phyloP scores from a whole-genome alignment of 176 grass and related monocot genomes.

The Ensete glaucum region DNA sequence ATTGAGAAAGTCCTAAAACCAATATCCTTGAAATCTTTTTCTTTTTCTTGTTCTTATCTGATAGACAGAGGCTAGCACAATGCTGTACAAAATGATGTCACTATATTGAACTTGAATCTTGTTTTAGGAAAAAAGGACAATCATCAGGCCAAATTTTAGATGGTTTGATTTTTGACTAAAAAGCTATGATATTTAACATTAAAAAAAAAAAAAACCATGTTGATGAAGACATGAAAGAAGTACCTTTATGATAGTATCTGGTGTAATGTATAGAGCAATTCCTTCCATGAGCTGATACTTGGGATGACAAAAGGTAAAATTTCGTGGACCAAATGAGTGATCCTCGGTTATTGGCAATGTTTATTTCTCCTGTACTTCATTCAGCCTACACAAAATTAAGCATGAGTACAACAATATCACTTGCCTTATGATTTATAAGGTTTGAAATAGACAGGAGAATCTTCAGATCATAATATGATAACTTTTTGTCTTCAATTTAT shows the following conservation, averaged over 20 bases:
- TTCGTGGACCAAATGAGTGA: slow-evolving; percentile 41
- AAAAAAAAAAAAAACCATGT: neutral
- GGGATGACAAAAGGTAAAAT: slow-evolving; percentile 53
- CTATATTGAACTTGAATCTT: no score
- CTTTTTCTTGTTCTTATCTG: no score
- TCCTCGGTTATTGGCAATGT: slow-evolving; percentile 52
- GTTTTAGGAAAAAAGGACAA: no score
- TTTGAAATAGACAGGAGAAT: slow-evolving; percentile 53
- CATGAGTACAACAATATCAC: slow-evolving; percentile 16
- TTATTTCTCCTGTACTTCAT: slow-evolving; percentile 49
- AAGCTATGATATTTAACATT: neutral
- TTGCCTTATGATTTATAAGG: slow-evolving; percentile 59
- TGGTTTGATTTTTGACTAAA: neutral
- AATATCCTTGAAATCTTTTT: no score
- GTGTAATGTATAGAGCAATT: slow-evolving; percentile 46
- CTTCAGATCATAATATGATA: slow-evolving; percentile 64
- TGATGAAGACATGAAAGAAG: slow-evolving; percentile 10
- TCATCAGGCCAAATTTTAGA: no score
- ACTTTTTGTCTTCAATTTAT: slow-evolving; percentile 38
- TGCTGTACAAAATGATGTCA: no score
- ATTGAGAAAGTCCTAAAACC: no score
- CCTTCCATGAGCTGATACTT: slow-evolving; percentile 36
- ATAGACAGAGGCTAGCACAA: no score
- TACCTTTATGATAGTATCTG: slow-evolving; percentile 64
- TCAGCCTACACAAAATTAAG: slow-evolving; percentile 47